A percentile compares a stretch with the other conserved stretches of the same genome.
Evolutionary conservation across 352 stramenopile species (phyloP).

Genomic region (Albugo laibachii): DNA sequence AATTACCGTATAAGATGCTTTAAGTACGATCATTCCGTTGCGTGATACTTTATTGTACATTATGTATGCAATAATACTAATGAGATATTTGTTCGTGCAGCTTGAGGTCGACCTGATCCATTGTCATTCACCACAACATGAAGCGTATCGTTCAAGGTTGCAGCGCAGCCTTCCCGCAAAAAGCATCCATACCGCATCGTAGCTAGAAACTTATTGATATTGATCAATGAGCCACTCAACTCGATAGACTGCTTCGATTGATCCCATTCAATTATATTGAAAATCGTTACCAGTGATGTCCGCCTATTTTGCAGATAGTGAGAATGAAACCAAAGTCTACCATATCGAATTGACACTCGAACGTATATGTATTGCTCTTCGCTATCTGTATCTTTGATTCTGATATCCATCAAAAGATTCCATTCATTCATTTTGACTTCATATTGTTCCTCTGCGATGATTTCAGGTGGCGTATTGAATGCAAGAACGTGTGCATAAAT

Average conservation of each 20-base stretch:
- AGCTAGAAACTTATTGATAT: not conserved
- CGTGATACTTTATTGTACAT: too few species aligned
- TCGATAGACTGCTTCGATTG: not conserved
- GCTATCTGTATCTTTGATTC: not conserved
- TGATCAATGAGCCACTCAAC: not conserved
- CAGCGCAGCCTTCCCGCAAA: not conserved
- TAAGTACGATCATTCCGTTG: too few species aligned
- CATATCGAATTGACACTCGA: not conserved
- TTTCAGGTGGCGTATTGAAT: too few species aligned
- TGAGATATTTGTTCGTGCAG: too few species aligned
- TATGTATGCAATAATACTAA: too few species aligned
- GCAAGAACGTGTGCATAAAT: too few species aligned
- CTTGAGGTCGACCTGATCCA: not conserved
- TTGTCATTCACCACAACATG: not conserved
- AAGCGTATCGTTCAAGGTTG: not conserved
- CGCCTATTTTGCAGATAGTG: not conserved
- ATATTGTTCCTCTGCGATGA: too few species aligned
- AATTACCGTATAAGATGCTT: too few species aligned
- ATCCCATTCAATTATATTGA: not conserved
- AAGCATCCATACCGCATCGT: not conserved
- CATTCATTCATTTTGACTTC: too few species aligned
- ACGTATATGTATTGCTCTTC: not conserved
- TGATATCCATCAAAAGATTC: not conserved
- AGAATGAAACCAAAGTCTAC: not conserved
- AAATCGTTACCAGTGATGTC: not conserved